Evolutionary conservation across 2,329 filamentous ascomycete genomes (phyloP).

Genomic region (Colletotrichum navitas): DNA sequence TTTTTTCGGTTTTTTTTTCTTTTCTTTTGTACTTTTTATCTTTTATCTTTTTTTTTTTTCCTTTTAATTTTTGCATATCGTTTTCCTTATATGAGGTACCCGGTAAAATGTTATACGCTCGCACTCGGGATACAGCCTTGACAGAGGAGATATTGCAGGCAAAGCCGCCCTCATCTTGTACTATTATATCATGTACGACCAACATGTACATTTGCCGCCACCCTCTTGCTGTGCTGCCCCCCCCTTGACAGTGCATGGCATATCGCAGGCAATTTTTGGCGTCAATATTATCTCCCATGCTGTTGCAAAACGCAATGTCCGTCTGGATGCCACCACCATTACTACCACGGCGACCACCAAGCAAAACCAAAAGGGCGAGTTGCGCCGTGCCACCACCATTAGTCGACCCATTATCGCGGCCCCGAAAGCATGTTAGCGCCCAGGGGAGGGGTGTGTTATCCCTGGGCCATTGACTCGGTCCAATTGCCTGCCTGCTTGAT

Average conservation of each 20-base stretch:
- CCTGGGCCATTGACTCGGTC: constrained; percentile 29
- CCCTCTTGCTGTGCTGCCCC: background rate
- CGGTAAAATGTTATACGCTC: too few relatives aligned
- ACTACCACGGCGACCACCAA: background rate
- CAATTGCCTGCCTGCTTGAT: constrained; percentile 35
- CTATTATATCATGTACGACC: background rate
- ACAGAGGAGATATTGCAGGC: background rate
- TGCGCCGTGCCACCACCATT: constrained; percentile 14
- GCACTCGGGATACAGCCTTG: background rate
- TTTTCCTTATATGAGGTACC: background rate
- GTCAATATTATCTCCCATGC: constrained; percentile 1
- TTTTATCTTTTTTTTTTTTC: background rate
- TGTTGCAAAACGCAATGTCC: constrained; percentile 16
- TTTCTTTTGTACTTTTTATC: background rate
- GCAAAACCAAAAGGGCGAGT: constrained; percentile 1
- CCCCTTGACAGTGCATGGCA: constrained; percentile 17
- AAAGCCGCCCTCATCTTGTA: background rate
- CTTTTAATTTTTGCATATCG: background rate
- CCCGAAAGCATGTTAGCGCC: constrained; percentile 34
- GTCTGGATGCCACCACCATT: constrained; percentile 5
- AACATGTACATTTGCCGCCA: background rate
- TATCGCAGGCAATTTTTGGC: constrained; percentile 3
- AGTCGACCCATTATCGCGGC: constrained; percentile 35
- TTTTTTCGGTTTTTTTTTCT: too few relatives aligned
- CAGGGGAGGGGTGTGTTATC: constrained; percentile 27